Conservation (phyloP, 2,329 filamentous ascomycete genomes). For the Colletotrichum paranaense region DNA sequence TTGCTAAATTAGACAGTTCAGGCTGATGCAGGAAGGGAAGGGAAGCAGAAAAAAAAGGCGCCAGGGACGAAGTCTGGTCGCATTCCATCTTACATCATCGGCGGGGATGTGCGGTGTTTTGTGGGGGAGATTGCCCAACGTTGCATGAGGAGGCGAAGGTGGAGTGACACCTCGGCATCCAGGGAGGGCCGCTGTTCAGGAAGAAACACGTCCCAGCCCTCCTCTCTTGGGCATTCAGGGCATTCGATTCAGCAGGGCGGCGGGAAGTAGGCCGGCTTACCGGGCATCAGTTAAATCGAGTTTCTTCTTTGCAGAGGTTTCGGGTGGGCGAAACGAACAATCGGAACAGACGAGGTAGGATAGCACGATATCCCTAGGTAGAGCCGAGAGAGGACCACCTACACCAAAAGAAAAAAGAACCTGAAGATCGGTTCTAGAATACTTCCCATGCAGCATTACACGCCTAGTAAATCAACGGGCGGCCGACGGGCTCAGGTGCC, state of each 20-base stretch:
- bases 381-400: background rate
- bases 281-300: background rate
- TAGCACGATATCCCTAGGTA: background rate
- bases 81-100: constrained; percentile 33
- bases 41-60: background rate
- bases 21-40: background rate
- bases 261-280: constrained; percentile 4
- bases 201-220: constrained; percentile 32
- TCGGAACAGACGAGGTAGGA: background rate
- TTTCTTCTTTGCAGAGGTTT: constrained; percentile 5
- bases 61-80: background rate
- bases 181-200: constrained; percentile 31
- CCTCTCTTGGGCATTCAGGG: background rate
- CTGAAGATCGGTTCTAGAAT: constrained; percentile 31
- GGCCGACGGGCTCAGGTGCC: constrained; percentile 7
- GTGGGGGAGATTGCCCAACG: constrained; percentile 21
- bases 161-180: constrained; percentile 32
- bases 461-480: background rate
- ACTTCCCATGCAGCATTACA: constrained; percentile 14
- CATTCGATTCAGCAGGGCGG: background rate
- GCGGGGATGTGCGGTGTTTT: constrained; percentile 25
- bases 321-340: background rate
- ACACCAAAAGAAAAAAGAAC: background rate
- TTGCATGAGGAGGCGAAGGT: constrained; percentile 28
- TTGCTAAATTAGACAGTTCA: constrained; percentile 19